These are phyloP conservation scores for Candida smagusa DNA, from an alignment of 1,139 yeast species.

Conservation along the genomic window DNA sequence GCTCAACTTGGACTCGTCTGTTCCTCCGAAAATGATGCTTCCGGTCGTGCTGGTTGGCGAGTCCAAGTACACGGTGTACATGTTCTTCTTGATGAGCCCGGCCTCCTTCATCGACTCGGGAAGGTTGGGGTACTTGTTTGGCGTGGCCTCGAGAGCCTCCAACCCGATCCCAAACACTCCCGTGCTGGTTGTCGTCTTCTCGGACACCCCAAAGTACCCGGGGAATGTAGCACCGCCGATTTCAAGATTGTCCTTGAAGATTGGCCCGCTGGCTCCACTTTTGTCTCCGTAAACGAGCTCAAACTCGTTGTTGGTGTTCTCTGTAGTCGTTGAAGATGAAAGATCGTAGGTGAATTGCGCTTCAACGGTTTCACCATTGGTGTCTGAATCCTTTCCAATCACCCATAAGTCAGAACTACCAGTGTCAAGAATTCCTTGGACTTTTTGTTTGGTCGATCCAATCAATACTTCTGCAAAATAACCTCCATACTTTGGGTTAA, in stretches of 20 bases:
- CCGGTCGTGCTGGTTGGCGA: slow-evolving; percentile 10
- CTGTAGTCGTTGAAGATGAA: slow-evolving; percentile 8
- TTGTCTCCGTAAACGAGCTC: slow-evolving; percentile 9
- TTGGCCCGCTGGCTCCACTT: slow-evolving; percentile 3
- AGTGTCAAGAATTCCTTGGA: too few species aligned
- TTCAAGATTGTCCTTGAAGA: slow-evolving; percentile 5
- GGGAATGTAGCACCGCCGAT: slow-evolving; percentile 9
- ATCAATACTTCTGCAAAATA: too few species aligned
- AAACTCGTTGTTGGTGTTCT: slow-evolving; percentile 2
- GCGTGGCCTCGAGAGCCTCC: slow-evolving; percentile 3
- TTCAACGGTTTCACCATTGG: neutral
- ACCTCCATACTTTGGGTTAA: too few species aligned
- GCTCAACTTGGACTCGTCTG: slow-evolving; percentile 16
- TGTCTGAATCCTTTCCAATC: too few species aligned
- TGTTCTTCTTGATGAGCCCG: slow-evolving; percentile 18
- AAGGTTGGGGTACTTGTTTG: slow-evolving; percentile 20
- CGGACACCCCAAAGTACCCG: slow-evolving; percentile 11
- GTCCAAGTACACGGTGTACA: slow-evolving; percentile 20
- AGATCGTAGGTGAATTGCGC: too few species aligned
- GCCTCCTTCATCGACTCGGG: slow-evolving; percentile 24
- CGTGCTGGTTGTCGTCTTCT: neutral
- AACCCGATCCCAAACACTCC: slow-evolving; percentile 17
- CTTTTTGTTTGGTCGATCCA: too few species aligned
- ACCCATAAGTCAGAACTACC: slow-evolving; percentile 21
- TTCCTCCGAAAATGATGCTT: slow-evolving; percentile 18